These are phyloP conservation scores for Xylaria sp. DNA, from an alignment of 2,329 filamentous ascomycete genomes.

Conservation along the genomic window DNA sequence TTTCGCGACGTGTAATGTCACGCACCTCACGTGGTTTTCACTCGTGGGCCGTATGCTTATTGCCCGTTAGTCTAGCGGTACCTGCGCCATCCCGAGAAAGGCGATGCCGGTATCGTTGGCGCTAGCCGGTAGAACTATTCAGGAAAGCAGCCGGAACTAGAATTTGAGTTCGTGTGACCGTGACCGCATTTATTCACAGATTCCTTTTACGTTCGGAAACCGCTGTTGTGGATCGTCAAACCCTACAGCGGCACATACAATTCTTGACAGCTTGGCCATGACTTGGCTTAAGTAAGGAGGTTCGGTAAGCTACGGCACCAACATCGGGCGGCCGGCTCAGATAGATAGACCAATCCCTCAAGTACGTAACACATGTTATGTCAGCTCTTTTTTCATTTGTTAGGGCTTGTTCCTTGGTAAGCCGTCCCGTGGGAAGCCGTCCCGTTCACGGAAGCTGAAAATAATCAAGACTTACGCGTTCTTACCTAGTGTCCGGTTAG, in stretches of 20 bases:
- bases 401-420: background rate
- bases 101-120: slow-evolving; percentile 23
- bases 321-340: background rate
- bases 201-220: slow-evolving; percentile 32
- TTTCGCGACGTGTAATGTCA: slow-evolving; percentile 52
- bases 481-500: slow-evolving; percentile 11
- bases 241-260: background rate
- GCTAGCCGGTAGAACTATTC: slow-evolving; percentile 54
- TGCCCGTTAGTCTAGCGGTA: slow-evolving; percentile 22
- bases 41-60: slow-evolving; percentile 1
- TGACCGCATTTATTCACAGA: slow-evolving; percentile 3
- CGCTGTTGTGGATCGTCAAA: slow-evolving; percentile 2
- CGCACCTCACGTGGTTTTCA: slow-evolving; percentile 15
- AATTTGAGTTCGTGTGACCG: slow-evolving; percentile 6
- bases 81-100: slow-evolving; percentile 37
- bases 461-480: background rate
- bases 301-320: background rate
- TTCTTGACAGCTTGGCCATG: background rate
- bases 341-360: background rate
- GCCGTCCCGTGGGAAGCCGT: background rate
- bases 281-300: background rate
- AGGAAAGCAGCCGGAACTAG: slow-evolving; percentile 58
- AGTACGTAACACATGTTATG: background rate
- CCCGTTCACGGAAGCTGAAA: slow-evolving; percentile 5
- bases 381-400: background rate